Percentiles rank a stretch among this genome's conserved stretches.
Conservation (phyloP, 441 rosid genomes). For the Syzygium malaccense region DNA sequence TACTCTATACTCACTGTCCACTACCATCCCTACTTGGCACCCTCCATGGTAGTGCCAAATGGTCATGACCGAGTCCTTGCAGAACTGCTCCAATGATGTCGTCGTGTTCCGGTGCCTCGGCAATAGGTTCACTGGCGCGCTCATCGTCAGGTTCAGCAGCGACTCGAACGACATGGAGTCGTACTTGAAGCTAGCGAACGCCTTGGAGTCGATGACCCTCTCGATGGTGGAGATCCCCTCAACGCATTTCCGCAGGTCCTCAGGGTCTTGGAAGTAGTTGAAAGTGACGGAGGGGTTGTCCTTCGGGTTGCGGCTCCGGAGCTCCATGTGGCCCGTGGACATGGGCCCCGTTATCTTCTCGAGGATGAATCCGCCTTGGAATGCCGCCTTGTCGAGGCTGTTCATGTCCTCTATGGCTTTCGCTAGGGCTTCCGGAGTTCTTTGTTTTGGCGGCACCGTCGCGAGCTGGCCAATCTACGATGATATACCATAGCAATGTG, state of each 20-base stretch:
- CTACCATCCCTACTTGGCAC: constrained; percentile 72
- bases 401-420: constrained; percentile 35
- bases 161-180: constrained; percentile 21
- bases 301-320: constrained; percentile 37
- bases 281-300: constrained; percentile 76
- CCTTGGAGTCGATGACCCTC: constrained; percentile 46
- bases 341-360: constrained; percentile 73
- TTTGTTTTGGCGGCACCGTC: constrained; percentile 38
- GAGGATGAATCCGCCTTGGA: constrained; percentile 67
- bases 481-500: neutral
- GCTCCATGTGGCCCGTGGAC: constrained; percentile 66
- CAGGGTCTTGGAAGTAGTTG: constrained; percentile 66
- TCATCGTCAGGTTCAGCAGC: constrained; percentile 52
- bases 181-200: constrained; percentile 45
- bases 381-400: constrained; percentile 28
- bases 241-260: constrained; percentile 58
- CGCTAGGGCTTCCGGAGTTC: constrained; percentile 43
- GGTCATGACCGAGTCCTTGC: constrained; percentile 83
- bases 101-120: constrained; percentile 51
- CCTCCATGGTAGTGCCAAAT: constrained; percentile 99
- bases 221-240: constrained; percentile 53
- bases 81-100: constrained; percentile 51
- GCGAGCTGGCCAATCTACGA: constrained; percentile 38
- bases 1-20: constrained; percentile 64
- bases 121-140: constrained; percentile 48